Evolutionary conservation across 1,139 yeast genomes (phyloP), one percentile per base, ranked within the genome.

Genomic region (Kodamaea arcana): DNA sequence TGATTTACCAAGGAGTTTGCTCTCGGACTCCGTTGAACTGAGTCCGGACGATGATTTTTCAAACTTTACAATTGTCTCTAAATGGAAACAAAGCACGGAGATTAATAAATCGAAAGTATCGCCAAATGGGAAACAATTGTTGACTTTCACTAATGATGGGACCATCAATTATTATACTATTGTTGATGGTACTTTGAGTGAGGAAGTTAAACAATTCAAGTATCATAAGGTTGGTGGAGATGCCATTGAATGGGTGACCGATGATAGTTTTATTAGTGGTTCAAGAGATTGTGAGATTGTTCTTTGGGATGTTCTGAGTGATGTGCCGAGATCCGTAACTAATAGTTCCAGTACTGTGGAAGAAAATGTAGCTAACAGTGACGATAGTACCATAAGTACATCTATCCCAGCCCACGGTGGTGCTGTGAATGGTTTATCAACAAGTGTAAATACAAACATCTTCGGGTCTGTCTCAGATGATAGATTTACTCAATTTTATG

Each of bases 391-490:
- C n/a, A n/a, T n/a, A n/a, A n/a, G n/a, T n/a, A n/a, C n/a, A n/a
- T n/a, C n/a, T n/a, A n/a, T n/a, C n/a, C n/a, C n/a, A n/a, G 22
- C 6, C 6, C 83, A 79, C 51, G 46, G 54, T 8, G 72, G 77
- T 1, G 73, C 69, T 2, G 69, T 80, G 17, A 79, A 78, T 52
- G 84, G 75, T 45, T 47, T 80, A 24, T 61, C 82, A 3, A 75
- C 80, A 74, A 80, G 75, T 45, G 48, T 52, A 32, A 56, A 69
- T 33, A 57, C 66, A 15, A 58, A 66, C 3, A 46, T 83, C 17
- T 78, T 85, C 53, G 94, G 81, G 0, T 77, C 88, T 3, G 90
- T 76, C 5, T 71, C 87, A 6, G 94, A 85, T 52, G 94, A 83
- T 51, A 73, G 72, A 38, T 66, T 77, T 3, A 65, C 88, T 23